Conservation (phyloP, 2,329 filamentous ascomycete genomes). For the Berkeleyomyces rouxiae region DNA sequence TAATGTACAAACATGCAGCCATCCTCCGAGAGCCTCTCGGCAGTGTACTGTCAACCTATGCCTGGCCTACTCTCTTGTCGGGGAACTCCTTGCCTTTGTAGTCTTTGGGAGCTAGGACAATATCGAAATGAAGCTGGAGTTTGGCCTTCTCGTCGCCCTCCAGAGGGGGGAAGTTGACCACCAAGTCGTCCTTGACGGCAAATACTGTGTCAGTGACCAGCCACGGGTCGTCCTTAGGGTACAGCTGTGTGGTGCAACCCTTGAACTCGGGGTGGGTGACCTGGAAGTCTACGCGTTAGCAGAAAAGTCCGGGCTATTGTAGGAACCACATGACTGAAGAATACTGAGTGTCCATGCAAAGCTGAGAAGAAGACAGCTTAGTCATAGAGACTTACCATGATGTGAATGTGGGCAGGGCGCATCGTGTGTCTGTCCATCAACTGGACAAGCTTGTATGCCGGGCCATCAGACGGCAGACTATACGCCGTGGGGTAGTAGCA, state of each 20-base stretch:
- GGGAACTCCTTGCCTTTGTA: slow-evolving; percentile 22
- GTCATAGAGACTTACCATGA: slow-evolving; percentile 24
- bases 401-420: slow-evolving; percentile 34
- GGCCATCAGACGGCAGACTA: slow-evolving; percentile 48
- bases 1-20: slow-evolving; percentile 3
- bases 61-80: background rate
- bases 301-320: no score
- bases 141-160: slow-evolving; percentile 22
- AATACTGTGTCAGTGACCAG: slow-evolving; percentile 32
- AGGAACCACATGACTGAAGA: no score
- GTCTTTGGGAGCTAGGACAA: slow-evolving; percentile 28
- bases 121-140: slow-evolving; percentile 27
- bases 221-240: slow-evolving; percentile 51
- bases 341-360: background rate
- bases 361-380: no score
- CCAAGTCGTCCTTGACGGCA: slow-evolving; percentile 35
- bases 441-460: slow-evolving; percentile 25
- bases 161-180: slow-evolving; percentile 33
- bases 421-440: slow-evolving; percentile 33
- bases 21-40: background rate
- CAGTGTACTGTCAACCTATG: background rate
- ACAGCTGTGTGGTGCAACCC: slow-evolving; percentile 60
- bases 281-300: slow-evolving; percentile 7
- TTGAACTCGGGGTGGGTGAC: slow-evolving; percentile 48
- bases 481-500: slow-evolving; percentile 60